Evolutionary conservation across 257 asterid genomes (phyloP), one percentile per base, ranked within the genome.

Genomic region (Coffea eugenioides): DNA sequence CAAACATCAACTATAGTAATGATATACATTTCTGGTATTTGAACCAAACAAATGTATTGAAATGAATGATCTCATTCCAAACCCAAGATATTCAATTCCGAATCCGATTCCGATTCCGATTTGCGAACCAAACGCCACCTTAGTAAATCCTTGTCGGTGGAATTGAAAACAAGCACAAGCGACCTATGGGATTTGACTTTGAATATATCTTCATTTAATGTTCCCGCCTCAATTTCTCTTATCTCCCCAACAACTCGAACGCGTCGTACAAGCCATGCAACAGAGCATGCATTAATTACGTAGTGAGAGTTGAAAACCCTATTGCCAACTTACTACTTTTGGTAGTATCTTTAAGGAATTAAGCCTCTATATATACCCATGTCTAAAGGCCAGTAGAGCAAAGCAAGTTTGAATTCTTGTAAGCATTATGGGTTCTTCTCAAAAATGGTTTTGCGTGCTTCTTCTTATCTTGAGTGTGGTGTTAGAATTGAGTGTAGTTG

Each of bases 201-300:
- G 69, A 74, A 39, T 57, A 36, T 57, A 39, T 57, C 14, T 1
- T 39, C 54, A 57, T 57, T 57, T 39, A 75, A 75, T 75, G 54
- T 75, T 75, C 78, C 78, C 78, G 78, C 78, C 69, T 54, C 36
- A 20, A 36, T 61, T 23, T 34, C 14, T 57, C 31, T 36, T 1
- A 56, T 56, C 69, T 74, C 18, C 78, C 78, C 78, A 75, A 57
- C 70, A 69, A 69, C 59, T 75, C 56, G 62, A 75, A 57, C 57
- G 70, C 78, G 78, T 57, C 27, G 78, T 39, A 57, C 4, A 41
- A 51, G 13, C 31, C 69, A 74, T 57, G 54, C 78, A 59, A 54
- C 54, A 74, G 52, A 36, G 1, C 78, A 57, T 57, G 78, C 78
- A 74, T 75, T 75, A 36, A 75, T 75, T 34, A 57, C 78, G 69